Evolutionary conservation across 768 basidiomycete species (phyloP).

Genomic region (Jaapia argillacea): DNA sequence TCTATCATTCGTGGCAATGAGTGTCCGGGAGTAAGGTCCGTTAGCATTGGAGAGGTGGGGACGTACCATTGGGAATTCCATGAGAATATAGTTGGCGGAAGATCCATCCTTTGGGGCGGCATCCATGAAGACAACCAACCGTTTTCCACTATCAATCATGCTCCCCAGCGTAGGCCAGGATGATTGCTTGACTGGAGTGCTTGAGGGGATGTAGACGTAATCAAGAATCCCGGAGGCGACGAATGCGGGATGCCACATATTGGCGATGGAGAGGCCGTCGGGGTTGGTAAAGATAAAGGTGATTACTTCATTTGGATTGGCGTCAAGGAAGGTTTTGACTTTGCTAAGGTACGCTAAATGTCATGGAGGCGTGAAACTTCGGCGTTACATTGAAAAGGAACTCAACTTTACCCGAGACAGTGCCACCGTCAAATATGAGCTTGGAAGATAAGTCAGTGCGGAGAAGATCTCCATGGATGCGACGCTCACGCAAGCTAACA

Average conservation of each 20-base stretch:
- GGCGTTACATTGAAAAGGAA: constrained; percentile 1
- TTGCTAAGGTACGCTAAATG: too few relatives aligned
- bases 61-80: constrained; percentile 54
- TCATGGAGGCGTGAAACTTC: constrained; percentile 2
- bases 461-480: background rate
- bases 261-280: constrained; percentile 88
- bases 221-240: constrained; percentile 57
- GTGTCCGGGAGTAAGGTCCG: constrained; percentile 10
- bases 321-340: constrained; percentile 78
- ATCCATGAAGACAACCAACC: constrained; percentile 81
- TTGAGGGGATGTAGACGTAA: constrained; percentile 65
- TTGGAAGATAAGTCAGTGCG: constrained; percentile 17
- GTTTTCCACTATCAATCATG: constrained; percentile 69
- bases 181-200: constrained; percentile 42
- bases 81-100: too few relatives aligned
- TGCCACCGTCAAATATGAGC: constrained; percentile 64
- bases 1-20: constrained; percentile 25
- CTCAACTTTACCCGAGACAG: constrained; percentile 49
- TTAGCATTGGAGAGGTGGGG: constrained; percentile 86
- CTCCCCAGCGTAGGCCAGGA: constrained; percentile 82
- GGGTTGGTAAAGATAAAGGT: constrained; percentile 63
- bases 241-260: constrained; percentile 45
- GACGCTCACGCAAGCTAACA: background rate
- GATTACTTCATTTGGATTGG: constrained; percentile 65
- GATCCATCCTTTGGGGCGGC: too few relatives aligned